These are phyloP conservation scores for Wickerhamomyces pijperi DNA, from an alignment of 805 yeast genomes.

Conservation along the genomic window DNA sequence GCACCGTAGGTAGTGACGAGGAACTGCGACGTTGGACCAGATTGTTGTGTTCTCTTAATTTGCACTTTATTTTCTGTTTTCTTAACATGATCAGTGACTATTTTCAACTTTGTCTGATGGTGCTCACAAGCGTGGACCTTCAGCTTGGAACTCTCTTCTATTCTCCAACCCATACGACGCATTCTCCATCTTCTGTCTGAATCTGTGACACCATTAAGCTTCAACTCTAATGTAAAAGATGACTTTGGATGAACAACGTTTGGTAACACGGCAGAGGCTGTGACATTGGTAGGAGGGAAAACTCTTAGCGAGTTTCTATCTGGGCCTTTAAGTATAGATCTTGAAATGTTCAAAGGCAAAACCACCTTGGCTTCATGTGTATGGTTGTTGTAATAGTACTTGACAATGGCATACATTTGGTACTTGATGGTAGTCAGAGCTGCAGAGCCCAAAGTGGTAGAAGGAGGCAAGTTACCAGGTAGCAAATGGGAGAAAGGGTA, in stretches of 20 bases:
- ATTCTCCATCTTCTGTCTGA: constrained; percentile 75
- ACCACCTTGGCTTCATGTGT: constrained; percentile 29
- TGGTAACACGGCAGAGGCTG: constrained; percentile 81
- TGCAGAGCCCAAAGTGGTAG: constrained; percentile 46
- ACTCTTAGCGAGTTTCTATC: constrained; percentile 82
- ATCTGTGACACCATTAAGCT: constrained; percentile 59
- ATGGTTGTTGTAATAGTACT: constrained; percentile 27
- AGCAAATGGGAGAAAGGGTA: constrained; percentile 86
- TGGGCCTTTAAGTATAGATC: constrained; percentile 72
- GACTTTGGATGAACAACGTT: constrained; percentile 85
- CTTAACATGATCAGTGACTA: constrained; percentile 30
- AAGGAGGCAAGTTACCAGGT: constrained; percentile 83
- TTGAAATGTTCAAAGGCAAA: constrained; percentile 59
- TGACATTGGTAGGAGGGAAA: constrained; percentile 90
- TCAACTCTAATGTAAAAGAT: constrained; percentile 71
- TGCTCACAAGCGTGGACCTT: constrained; percentile 43
- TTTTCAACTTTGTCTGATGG: constrained; percentile 41
- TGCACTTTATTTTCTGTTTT: constrained; percentile 16
- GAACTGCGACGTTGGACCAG: constrained; percentile 27
- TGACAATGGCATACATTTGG: constrained; percentile 55
- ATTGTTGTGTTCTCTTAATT: constrained; percentile 26
- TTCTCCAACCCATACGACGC: constrained; percentile 80
- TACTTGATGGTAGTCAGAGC: constrained; percentile 50
- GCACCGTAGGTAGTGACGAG: constrained; percentile 21
- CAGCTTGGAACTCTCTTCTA: constrained; percentile 72